Evolutionary conservation across 352 stramenopile genomes (phyloP).

Genomic region (Pythium guiyangense): DNA sequence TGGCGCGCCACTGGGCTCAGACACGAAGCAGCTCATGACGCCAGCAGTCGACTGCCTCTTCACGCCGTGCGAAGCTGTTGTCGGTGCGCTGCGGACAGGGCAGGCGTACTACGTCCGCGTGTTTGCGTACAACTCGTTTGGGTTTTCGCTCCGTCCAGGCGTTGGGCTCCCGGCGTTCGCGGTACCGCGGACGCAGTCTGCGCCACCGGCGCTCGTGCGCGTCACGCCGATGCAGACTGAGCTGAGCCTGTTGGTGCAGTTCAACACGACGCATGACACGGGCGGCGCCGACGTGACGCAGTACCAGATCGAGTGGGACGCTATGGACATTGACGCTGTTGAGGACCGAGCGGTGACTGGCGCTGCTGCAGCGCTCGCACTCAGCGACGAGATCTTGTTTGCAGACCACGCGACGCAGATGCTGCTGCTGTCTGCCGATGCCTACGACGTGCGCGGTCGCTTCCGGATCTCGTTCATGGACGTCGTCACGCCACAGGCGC

Average conservation of each 20-base stretch:
- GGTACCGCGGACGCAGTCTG: conserved; percentile 72
- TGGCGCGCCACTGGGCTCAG: conserved; percentile 72
- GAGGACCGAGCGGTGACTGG: conserved; percentile 25
- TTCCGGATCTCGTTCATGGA: conserved; percentile 85
- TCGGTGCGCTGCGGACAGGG: conserved; percentile 75
- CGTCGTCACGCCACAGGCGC: conserved; percentile 43
- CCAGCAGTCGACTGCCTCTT: conserved; percentile 74
- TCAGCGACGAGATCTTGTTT: conserved; percentile 75
- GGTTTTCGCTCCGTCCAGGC: conserved; percentile 74
- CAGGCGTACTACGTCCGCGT: conserved; percentile 88
- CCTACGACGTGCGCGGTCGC: conserved; percentile 78
- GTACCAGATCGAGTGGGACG: conserved; percentile 93
- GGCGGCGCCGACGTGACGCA: conserved; percentile 78
- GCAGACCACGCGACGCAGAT: conserved; percentile 83
- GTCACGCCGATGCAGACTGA: conserved; percentile 32
- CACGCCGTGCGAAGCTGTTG: conserved; percentile 73
- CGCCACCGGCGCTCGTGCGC: conserved; percentile 46
- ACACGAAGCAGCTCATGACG: conserved; percentile 63
- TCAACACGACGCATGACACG: conserved; percentile 73
- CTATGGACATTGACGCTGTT: conserved; percentile 74
- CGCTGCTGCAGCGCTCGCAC: conserved; percentile 16
- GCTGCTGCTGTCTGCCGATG: conserved; percentile 73
- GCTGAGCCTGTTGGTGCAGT: conserved; percentile 67
- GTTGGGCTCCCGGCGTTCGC: conserved; percentile 65
- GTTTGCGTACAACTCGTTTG: conserved; percentile 91